Evolutionary conservation across 2,329 filamentous ascomycete genomes (phyloP), one percentile per base, ranked within the genome.

Genomic region (Apiospora kogelbergensis): DNA sequence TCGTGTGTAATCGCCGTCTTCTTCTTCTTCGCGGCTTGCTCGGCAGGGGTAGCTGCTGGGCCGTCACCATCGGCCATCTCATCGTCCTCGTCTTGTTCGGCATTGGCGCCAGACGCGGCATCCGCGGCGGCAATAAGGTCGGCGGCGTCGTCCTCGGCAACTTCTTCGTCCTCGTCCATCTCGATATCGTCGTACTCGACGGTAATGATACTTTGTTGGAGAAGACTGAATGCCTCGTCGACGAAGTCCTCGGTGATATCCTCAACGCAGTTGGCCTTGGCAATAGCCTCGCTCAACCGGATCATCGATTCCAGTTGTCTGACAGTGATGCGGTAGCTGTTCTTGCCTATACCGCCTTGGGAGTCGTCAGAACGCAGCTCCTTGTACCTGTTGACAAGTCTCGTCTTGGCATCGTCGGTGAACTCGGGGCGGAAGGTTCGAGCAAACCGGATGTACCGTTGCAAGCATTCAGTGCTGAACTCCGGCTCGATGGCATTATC

Each of bases 161-260:
- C 89, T 24, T 93, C 91, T 3, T 93, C 91, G 6, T 91, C 88
- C 6, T 95, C 94, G 67, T 97, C 94, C 71, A 99, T 91, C 77
- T 98, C 95, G 20, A 99, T 90, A 75, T 99, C 96, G 75, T 99
- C 96, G 77, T 98, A 96, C 81, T 99, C 96, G 33, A 99, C 96
- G 1, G 93, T 96, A 76, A 99, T 98, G 79, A 99, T 99, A 80
- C 93, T 96, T 81, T 98, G 95, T 53, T 94, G 87, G 15, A 99
- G 88, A 11, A 99, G 87, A 74, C 96, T 94, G 80, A 92, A 98
- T 0, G 95, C 96, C 81, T 99, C 96, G 48, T 92, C 88, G 20
- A 99, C 96, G 81, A 98, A 97, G 0, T 89, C 88, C 1, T 92
- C 87, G 0, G 90, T 90, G 71, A 99, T 92, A 72, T 98, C 94